phyloP scores from a whole-genome alignment of 2,329 filamentous ascomycete species.

The Kalmusia sp. region DNA sequence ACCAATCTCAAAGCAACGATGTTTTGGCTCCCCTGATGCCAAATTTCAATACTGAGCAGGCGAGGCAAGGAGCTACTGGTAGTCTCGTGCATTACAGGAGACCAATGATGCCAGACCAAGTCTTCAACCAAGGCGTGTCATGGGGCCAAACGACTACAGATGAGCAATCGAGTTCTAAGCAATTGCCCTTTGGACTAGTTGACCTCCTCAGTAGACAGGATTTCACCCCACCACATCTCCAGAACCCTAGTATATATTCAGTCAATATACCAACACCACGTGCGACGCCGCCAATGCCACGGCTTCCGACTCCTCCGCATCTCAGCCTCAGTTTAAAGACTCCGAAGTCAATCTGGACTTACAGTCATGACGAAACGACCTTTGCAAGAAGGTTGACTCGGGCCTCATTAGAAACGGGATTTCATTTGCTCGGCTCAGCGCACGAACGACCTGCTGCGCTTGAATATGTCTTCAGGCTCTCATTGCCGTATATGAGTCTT shows the following conservation, averaged over 20 bases:
- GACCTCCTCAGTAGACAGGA: constrained; percentile 29
- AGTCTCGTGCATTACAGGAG: constrained; percentile 7
- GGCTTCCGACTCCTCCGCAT: constrained; percentile 29
- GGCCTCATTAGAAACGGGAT: constrained; percentile 67
- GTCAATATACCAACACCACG: constrained; percentile 33
- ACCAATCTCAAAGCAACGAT: not conserved
- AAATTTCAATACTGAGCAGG: constrained; percentile 11
- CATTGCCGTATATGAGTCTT: constrained; percentile 63
- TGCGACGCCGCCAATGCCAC: constrained; percentile 33
- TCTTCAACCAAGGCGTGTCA: constrained; percentile 28
- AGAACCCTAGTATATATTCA: constrained; percentile 27
- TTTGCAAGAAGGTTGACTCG: constrained; percentile 77
- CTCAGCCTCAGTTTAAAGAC: constrained; percentile 37
- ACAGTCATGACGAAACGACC: constrained; percentile 68
- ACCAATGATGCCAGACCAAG: constrained; percentile 23
- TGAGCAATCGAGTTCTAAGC: constrained; percentile 9
- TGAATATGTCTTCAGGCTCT: constrained; percentile 71
- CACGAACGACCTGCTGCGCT: constrained; percentile 33
- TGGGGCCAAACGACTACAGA: constrained; percentile 9
- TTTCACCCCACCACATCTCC: constrained; percentile 19
- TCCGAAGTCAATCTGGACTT: constrained; percentile 56
- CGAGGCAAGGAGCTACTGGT: constrained; percentile 5
- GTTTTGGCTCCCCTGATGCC: constrained; percentile 7
- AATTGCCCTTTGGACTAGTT: constrained; percentile 41
- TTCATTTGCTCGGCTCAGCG: constrained; percentile 62